Conservation (phyloP, 768 basidiomycete species). For the Macrolepiota dolichaula region DNA sequence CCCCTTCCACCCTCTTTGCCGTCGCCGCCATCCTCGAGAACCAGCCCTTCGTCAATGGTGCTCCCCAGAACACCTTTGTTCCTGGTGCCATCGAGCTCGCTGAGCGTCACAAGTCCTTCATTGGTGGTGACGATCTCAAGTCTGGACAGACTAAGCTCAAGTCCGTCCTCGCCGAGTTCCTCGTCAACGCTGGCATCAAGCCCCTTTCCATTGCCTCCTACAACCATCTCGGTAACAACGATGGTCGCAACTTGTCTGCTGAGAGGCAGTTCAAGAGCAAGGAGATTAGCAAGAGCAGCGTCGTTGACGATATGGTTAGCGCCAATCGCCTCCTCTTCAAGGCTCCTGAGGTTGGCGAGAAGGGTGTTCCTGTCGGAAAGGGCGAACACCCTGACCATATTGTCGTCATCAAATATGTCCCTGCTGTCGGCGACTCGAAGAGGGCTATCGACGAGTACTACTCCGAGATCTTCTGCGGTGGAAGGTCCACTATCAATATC, state of each 20-base stretch:
- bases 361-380: constrained; percentile 55
- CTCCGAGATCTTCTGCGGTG: constrained; percentile 96
- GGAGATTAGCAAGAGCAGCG: constrained; percentile 96
- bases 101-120: constrained; percentile 85
- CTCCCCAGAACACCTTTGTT: constrained; percentile 98
- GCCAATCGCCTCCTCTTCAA: constrained; percentile 90
- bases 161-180: constrained; percentile 95
- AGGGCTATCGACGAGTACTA: constrained; percentile 99
- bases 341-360: constrained; percentile 57
- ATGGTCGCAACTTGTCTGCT: constrained; percentile 87
- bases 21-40: constrained; percentile 94
- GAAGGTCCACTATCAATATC: constrained; percentile 90
- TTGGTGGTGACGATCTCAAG: constrained; percentile 97
- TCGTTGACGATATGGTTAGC: constrained; percentile 97
- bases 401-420: constrained; percentile 96
- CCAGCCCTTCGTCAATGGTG: constrained; percentile 94
- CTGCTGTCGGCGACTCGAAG: constrained; percentile 96
- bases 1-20: constrained; percentile 93
- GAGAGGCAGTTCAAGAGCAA: constrained; percentile 96
- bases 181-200: constrained; percentile 98
- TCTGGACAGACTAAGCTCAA: constrained; percentile 98
- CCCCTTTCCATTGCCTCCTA: constrained; percentile 96
- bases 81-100: constrained; percentile 93
- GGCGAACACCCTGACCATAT: constrained; percentile 98
- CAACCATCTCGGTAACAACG: constrained; percentile 99